A percentile compares a stretch with the other conserved stretches of the same genome.
phyloP scores from a whole-genome alignment of 2,329 filamentous ascomycete species.

The Annulohypoxylon truncatum region DNA sequence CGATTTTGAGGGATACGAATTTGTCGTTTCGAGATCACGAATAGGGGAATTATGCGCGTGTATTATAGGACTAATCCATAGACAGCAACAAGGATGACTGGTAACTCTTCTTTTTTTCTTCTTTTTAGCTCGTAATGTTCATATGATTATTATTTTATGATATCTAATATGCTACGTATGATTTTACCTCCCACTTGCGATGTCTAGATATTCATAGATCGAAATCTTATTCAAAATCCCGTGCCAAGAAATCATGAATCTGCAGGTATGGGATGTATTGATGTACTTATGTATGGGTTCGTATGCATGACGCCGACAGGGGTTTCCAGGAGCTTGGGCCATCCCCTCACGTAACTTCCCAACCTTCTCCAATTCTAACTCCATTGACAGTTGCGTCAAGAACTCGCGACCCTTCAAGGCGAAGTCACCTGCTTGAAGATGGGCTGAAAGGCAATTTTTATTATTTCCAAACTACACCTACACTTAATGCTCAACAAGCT shows the following conservation, averaged over 20 bases:
- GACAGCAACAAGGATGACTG: constrained; percentile 29
- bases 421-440: constrained; percentile 17
- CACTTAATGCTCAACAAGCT: neutral
- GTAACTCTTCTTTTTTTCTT: neutral
- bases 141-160: neutral
- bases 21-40: neutral
- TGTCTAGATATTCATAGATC: neutral
- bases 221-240: neutral
- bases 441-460: neutral
- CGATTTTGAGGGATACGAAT: neutral
- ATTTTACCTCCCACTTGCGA: neutral
- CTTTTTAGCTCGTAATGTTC: neutral
- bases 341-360: constrained; percentile 19
- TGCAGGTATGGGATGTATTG: neutral
- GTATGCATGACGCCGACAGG: neutral
- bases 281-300: neutral
- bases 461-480: neutral
- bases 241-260: neutral
- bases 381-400: neutral
- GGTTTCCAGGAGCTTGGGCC: constrained; percentile 51
- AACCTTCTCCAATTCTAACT: constrained; percentile 6
- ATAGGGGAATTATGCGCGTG: constrained; percentile 19
- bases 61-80: constrained; percentile 41
- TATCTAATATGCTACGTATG: neutral
- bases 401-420: constrained; percentile 11